phyloP scores from a whole-genome alignment of 2,329 filamentous ascomycete species.

The Simplicillium sp. region DNA sequence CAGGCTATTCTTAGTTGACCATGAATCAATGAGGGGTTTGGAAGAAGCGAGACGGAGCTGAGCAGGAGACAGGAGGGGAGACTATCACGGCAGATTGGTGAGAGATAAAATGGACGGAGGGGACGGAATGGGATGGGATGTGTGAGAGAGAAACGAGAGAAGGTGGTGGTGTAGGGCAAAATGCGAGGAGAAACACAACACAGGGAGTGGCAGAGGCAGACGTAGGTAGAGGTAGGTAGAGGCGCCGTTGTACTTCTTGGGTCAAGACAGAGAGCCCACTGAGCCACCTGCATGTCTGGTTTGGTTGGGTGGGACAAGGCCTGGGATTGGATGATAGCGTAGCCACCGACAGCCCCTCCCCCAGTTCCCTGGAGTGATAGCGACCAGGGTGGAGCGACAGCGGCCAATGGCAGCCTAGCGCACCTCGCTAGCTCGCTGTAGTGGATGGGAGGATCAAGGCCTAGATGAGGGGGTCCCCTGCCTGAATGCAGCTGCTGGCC shows the following conservation, averaged over 20 bases:
- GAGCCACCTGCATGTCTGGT: background rate
- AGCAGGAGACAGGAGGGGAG: background rate
- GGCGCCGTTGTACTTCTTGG: background rate
- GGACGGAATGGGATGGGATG: background rate
- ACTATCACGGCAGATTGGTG: background rate
- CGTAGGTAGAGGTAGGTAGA: background rate
- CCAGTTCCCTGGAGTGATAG: background rate
- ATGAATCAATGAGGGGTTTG: no score
- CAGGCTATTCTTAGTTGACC: no score
- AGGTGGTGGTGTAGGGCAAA: background rate
- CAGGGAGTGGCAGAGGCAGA: no score
- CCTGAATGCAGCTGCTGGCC: no score
- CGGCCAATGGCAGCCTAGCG: no score
- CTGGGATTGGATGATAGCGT: slow-evolving; percentile 8
- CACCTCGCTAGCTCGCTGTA: no score
- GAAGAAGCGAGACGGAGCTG: background rate
- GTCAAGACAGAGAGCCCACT: no score
- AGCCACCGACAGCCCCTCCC: slow-evolving; percentile 3
- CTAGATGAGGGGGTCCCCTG: no score
- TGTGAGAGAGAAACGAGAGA: background rate
- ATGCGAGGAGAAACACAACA: no score
- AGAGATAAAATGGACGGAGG: background rate
- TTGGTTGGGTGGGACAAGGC: slow-evolving; percentile 4
- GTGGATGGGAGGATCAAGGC: no score
- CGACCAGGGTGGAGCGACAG: no score